These are phyloP conservation scores for Neonectria ditissima DNA, from an alignment of 2,329 filamentous ascomycete species.

Conservation along the genomic window DNA sequence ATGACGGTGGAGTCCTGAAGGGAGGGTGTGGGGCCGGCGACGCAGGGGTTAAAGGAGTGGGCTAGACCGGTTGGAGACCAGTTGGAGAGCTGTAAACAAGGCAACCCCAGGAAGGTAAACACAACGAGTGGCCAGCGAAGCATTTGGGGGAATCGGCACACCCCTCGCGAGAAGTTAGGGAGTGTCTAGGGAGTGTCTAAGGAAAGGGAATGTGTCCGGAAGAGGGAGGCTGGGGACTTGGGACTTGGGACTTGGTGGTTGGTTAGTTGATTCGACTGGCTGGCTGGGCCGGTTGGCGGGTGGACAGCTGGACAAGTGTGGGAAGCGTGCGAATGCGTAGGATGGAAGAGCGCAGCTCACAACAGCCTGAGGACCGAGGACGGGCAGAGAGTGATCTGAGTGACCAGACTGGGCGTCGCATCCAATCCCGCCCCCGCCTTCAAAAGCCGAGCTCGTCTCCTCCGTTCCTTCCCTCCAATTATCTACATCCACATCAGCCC, in stretches of 20 bases:
- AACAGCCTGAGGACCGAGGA: slow-evolving; percentile 27
- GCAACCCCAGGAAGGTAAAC: slow-evolving; percentile 41
- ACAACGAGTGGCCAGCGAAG: slow-evolving; percentile 40
- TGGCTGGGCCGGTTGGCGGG: slow-evolving; percentile 11
- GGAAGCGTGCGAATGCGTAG: slow-evolving; percentile 8
- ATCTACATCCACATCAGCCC: slow-evolving; percentile 51
- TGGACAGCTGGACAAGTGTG: slow-evolving; percentile 18
- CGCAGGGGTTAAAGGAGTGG: slow-evolving; percentile 25
- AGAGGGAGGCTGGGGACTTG: slow-evolving; percentile 18
- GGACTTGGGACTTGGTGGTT: slow-evolving; percentile 10
- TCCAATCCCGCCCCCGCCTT: slow-evolving; percentile 52
- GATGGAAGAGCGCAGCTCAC: slow-evolving; percentile 6
- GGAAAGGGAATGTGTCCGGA: slow-evolving; percentile 14
- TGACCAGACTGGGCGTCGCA: slow-evolving; percentile 23
- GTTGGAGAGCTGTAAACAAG: slow-evolving; percentile 42
- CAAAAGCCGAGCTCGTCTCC: slow-evolving; percentile 53
- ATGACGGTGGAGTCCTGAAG: slow-evolving; percentile 20
- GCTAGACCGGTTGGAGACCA: slow-evolving; percentile 27
- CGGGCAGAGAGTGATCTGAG: background rate
- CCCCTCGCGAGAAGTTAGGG: slow-evolving; percentile 21
- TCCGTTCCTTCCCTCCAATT: slow-evolving; percentile 52
- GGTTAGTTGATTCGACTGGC: background rate
- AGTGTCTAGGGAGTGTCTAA: background rate
- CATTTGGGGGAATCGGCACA: slow-evolving; percentile 41
- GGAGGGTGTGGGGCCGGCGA: slow-evolving; percentile 24